phyloP scores from a whole-genome alignment of 805 yeast genomes.

The Zygosaccharomyces rouxii region DNA sequence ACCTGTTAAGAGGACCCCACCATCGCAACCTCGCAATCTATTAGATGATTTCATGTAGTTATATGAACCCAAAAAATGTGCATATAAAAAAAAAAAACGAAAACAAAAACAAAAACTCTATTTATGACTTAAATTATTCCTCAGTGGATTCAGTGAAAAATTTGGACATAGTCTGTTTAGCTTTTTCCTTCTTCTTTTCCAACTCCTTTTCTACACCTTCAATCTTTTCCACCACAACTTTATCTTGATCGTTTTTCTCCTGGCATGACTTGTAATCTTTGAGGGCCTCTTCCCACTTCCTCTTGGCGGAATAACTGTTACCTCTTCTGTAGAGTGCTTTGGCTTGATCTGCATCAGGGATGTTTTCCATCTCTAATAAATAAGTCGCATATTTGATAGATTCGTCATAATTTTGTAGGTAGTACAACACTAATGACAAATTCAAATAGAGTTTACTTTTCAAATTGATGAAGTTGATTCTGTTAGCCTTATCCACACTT shows the following conservation, averaged over 20 bases:
- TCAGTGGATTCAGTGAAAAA: slow-evolving; percentile 44
- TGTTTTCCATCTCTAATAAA: slow-evolving; percentile 47
- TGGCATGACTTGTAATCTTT: slow-evolving; percentile 44
- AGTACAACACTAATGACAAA: slow-evolving; percentile 51
- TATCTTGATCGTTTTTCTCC: slow-evolving; percentile 46
- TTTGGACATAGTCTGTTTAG: slow-evolving; percentile 55
- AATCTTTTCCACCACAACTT: slow-evolving; percentile 44
- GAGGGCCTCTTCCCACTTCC: slow-evolving; percentile 48
- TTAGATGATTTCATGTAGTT: slow-evolving; percentile 34
- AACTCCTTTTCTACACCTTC: slow-evolving; percentile 39
- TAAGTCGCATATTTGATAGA: slow-evolving; percentile 53
- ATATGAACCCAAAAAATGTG: neutral
- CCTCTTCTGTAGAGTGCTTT: slow-evolving; percentile 60
- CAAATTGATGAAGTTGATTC: slow-evolving; percentile 43
- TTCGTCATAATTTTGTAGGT: slow-evolving; percentile 45
- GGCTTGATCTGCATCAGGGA: slow-evolving; percentile 43
- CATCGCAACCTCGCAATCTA: slow-evolving; percentile 23
- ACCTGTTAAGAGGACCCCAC: neutral
- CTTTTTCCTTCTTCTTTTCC: slow-evolving; percentile 43
- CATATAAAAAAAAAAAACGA: neutral
- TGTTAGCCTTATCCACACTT: slow-evolving; percentile 53
- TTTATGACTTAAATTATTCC: neutral
- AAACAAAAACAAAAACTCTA: neutral
- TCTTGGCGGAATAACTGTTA: slow-evolving; percentile 40
- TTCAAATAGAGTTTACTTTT: slow-evolving; percentile 46